Base-by-base conservation (phyloP, 2,329 filamentous ascomycete species). In the Diaporthe eres region DNA sequence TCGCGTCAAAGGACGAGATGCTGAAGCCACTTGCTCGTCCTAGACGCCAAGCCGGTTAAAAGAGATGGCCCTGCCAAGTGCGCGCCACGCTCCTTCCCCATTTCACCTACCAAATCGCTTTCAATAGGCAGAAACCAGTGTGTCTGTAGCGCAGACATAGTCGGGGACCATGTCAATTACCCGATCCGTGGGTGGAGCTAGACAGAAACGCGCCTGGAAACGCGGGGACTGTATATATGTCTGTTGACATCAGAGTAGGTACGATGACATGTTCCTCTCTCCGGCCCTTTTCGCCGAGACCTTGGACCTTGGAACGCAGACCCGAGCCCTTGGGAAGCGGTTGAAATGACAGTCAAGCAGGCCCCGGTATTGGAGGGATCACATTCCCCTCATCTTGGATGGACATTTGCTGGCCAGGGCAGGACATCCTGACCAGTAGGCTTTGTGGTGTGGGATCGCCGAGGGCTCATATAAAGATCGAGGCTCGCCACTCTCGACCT, bases 11-110 rank as follows among this genome's bases (percentile, higher is more conserved):
- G n/a, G 13, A 31, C 53, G 19, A 25, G 28, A 13, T 15, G 13
- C 25, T 25, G 25, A 25, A 55, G 25, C 53, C 25, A 44, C 10
- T 28, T 51, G 13, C 22, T 51, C 42, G 4, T 12, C 28, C 31
- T 68, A 5, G 44, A n/a, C 44, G 63, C 63, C 61, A 51, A 67
- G 61, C 61, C 61, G 61, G 61, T 51, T 67, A 67, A 67, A 51
- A 67, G 42, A n/a, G 17, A 15, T 13, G 19, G 44, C 28, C 44
- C 61, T 51, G 61, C 61, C 61, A 51, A 34, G 37, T 31, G 2
- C 28, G n/a, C 37, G 60, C 60, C 44, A 22, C 19, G 61, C 61
- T 28, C 17, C 51, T 37, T 17, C 4, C 17, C 44, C 12, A 15
- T 67, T 67, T n/a, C 53, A 34, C 28, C 28, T 34, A 1, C 61